Conservation (phyloP, 495 filamentous ascomycete genomes). For the Aspergillus bertholletiae region DNA sequence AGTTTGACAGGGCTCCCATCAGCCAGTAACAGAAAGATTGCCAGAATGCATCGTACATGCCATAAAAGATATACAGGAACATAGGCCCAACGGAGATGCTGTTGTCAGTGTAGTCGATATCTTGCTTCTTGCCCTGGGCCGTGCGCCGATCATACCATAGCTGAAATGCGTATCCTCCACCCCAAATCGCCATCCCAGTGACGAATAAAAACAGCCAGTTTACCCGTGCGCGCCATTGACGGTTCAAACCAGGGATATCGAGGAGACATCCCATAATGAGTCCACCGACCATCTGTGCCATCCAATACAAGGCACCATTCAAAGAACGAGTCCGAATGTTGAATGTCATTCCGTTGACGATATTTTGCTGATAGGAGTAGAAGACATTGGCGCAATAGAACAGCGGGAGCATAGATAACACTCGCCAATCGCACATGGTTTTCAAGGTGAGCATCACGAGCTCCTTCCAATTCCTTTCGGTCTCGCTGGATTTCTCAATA, state of each 20-base stretch:
- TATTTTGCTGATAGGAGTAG: constrained; percentile 70
- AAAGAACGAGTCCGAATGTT: constrained; percentile 46
- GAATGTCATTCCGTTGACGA: constrained; percentile 48
- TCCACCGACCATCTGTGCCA: constrained; percentile 51
- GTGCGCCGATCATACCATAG: constrained; percentile 31
- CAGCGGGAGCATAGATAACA: constrained; percentile 46
- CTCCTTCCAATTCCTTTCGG: constrained; percentile 31
- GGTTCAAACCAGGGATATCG: constrained; percentile 37
- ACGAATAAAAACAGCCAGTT: constrained; percentile 47
- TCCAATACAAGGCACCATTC: constrained; percentile 52
- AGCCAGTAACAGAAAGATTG: constrained; percentile 82
- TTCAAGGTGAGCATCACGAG: constrained; percentile 54
- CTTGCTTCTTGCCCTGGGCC: constrained; percentile 29
- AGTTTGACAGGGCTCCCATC: not conserved
- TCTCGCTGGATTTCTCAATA: constrained; percentile 19
- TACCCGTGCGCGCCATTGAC: constrained; percentile 37
- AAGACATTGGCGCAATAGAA: constrained; percentile 72
- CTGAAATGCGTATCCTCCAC: constrained; percentile 52
- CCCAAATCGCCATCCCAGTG: constrained; percentile 49
- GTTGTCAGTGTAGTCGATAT: constrained; percentile 34
- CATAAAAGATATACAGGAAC: constrained; percentile 55
- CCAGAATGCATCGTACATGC: constrained; percentile 49
- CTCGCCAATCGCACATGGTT: constrained; percentile 34
- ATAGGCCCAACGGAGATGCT: constrained; percentile 44
- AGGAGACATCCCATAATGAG: constrained; percentile 47